These are phyloP conservation scores for Neopestalotiopsis clavispora DNA, from an alignment of 2,329 filamentous ascomycete genomes.

Conservation along the genomic window DNA sequence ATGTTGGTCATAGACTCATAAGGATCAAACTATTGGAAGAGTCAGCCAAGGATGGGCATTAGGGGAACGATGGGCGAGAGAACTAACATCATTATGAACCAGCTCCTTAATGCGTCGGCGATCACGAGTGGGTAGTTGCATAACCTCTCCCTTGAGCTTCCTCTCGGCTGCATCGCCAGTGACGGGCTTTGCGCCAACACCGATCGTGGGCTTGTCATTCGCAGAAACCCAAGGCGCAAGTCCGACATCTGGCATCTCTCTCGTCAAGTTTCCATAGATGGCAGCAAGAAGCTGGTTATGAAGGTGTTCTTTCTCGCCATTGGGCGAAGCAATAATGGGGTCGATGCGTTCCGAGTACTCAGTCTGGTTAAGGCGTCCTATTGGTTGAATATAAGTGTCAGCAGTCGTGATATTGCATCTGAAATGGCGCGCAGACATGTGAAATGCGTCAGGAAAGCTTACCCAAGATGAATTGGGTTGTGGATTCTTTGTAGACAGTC, in stretches of 20 bases:
- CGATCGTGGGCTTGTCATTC: slow-evolving; percentile 68
- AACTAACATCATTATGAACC: slow-evolving; percentile 62
- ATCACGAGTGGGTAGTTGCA: slow-evolving; percentile 71
- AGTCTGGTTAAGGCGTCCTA: slow-evolving; percentile 67
- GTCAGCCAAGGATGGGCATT: slow-evolving; percentile 26
- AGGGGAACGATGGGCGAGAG: background rate
- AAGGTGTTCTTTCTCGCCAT: slow-evolving; percentile 64
- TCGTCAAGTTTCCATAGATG: slow-evolving; percentile 71
- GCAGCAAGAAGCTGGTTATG: slow-evolving; percentile 72
- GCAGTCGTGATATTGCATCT: background rate
- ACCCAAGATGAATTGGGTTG: slow-evolving; percentile 69
- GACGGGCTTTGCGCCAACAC: slow-evolving; percentile 63
- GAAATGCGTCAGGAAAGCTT: slow-evolving; percentile 25
- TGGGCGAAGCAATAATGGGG: slow-evolving; percentile 60
- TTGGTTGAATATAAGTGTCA: slow-evolving; percentile 23
- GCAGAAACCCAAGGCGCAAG: slow-evolving; percentile 74
- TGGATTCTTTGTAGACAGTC: slow-evolving; percentile 67
- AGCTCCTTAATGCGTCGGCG: slow-evolving; percentile 71
- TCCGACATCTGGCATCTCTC: slow-evolving; percentile 71
- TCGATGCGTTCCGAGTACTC: slow-evolving; percentile 66
- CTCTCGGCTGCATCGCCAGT: slow-evolving; percentile 70
- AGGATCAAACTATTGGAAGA: slow-evolving; percentile 53
- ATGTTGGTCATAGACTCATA: slow-evolving; percentile 57
- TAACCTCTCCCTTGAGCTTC: slow-evolving; percentile 70
- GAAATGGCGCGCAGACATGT: background rate